Conservation (phyloP, 306 rosid species). For the Prunus padus region DNA sequence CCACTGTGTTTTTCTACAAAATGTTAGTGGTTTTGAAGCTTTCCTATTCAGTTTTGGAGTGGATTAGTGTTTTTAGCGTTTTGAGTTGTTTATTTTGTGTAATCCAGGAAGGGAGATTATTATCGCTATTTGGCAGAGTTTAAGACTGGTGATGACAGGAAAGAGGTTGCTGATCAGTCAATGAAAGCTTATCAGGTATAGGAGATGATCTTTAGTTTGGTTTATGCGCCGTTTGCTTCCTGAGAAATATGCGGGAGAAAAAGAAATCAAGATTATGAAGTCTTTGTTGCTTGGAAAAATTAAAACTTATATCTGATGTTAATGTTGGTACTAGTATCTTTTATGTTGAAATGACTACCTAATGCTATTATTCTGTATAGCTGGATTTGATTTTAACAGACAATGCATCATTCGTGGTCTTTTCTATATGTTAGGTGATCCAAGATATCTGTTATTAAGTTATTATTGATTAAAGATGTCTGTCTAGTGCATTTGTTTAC, state of each 20-base stretch:
- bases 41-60: background rate
- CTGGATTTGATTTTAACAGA: background rate
- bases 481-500: too few relatives aligned
- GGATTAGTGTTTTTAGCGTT: conserved; percentile 4
- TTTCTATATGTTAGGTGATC: background rate
- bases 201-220: background rate
- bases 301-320: background rate
- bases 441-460: background rate
- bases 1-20: conserved; percentile 50
- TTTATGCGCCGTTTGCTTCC: background rate
- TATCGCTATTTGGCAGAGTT: conserved; percentile 54
- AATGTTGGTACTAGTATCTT: background rate
- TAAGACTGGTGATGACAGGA: conserved; percentile 44
- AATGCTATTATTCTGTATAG: background rate
- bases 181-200: conserved; percentile 58
- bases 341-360: background rate
- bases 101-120: conserved; percentile 61
- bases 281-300: background rate
- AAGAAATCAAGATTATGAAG: background rate
- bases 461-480: background rate
- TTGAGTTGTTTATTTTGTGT: conserved; percentile 6
- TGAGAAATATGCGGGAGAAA: background rate
- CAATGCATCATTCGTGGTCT: background rate
- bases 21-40: conserved; percentile 27
- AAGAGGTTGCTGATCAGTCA: conserved; percentile 62